Conservation (phyloP, 495 filamentous ascomycete genomes). For the Hypoxylon intermedium region DNA sequence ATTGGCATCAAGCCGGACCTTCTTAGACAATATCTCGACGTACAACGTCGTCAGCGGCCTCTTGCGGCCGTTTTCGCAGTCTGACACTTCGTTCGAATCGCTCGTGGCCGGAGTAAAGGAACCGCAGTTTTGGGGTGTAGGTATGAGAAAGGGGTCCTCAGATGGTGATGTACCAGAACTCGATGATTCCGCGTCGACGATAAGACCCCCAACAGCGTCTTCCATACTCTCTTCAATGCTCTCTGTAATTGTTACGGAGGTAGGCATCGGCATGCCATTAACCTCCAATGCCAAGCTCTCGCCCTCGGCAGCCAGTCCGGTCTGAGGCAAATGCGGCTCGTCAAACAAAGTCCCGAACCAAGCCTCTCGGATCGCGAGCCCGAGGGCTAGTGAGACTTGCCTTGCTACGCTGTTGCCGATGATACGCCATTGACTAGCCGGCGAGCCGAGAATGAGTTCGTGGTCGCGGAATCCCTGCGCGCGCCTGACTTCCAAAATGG, state of each 20-base stretch:
- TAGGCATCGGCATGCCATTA: background rate
- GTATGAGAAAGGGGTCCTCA: background rate
- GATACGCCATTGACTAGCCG: constrained; percentile 62
- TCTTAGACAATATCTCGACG: constrained; percentile 18
- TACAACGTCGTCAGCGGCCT: background rate
- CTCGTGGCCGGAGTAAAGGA: constrained; percentile 23
- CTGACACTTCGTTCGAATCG: constrained; percentile 17
- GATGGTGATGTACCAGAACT: background rate
- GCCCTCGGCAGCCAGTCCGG: background rate
- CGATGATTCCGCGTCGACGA: background rate
- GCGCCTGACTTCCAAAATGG: constrained; percentile 67
- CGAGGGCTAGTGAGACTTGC: constrained; percentile 66
- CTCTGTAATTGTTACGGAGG: background rate
- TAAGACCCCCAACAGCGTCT: background rate
- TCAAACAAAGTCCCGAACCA: constrained; percentile 51
- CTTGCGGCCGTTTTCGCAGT: constrained; percentile 19
- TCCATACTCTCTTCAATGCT: background rate
- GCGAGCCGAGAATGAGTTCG: constrained; percentile 67
- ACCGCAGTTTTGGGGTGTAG: background rate
- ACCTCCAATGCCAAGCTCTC: too few species aligned
- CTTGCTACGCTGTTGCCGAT: constrained; percentile 78
- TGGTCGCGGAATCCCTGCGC: constrained; percentile 72
- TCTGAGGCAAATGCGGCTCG: constrained; percentile 13
- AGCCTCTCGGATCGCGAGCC: constrained; percentile 66
- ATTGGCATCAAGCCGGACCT: background rate